Conservation (phyloP, 306 rosid genomes). For the Castanospermum australe region DNA sequence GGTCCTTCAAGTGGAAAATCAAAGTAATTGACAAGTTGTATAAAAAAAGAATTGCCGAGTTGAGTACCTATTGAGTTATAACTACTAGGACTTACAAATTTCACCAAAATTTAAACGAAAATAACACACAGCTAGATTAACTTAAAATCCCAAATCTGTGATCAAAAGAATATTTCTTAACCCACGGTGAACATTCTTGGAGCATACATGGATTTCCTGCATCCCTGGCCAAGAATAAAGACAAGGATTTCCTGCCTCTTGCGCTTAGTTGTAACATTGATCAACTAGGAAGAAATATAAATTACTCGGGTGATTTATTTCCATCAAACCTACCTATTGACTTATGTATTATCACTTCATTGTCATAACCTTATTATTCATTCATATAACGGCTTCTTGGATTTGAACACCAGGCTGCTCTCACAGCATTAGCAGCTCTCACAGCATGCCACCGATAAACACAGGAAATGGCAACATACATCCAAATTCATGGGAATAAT, state of each 20-base stretch:
- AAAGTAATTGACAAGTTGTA: too few relatives aligned
- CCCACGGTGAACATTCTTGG: neutral
- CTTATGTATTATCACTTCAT: neutral
- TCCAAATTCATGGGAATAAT: neutral
- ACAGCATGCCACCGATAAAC: neutral
- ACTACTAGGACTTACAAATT: too few relatives aligned
- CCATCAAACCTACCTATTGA: neutral
- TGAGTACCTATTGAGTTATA: too few relatives aligned
- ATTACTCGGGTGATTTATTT: neutral
- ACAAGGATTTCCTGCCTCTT: too few relatives aligned
- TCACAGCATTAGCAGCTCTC: neutral
- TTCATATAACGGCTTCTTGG: neutral
- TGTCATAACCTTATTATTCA: neutral
- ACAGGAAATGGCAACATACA: neutral
- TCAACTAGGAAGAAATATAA: neutral
- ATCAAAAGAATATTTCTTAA: neutral
- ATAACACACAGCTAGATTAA: neutral
- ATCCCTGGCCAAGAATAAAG: too few relatives aligned
- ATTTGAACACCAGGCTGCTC: neutral
- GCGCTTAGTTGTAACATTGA: neutral
- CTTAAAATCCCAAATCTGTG: neutral
- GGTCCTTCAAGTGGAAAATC: too few relatives aligned
- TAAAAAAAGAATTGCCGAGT: too few relatives aligned
- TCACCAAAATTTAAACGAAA: neutral
- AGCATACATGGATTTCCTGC: neutral